Evolutionary conservation across 1,284 basidiomycete species (phyloP).

Genomic region (Cryptococcus neoformans): DNA sequence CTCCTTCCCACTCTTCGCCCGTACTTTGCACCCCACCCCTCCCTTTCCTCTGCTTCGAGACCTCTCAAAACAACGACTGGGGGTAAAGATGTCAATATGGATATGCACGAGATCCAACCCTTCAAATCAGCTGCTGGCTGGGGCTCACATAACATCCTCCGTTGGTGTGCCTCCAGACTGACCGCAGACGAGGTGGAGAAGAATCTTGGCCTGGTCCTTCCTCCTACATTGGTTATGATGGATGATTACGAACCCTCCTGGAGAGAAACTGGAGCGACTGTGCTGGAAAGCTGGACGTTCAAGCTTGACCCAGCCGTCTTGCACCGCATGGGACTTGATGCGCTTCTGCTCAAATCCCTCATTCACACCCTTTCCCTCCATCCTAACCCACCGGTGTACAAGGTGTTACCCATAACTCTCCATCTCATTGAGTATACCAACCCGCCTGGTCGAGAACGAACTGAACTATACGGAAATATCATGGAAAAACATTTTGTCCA

Average conservation of each 20-base stretch:
- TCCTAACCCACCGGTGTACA: slow-evolving; percentile 31
- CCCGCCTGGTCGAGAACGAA: background rate
- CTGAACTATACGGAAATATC: slow-evolving; percentile 29
- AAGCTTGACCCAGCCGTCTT: slow-evolving; percentile 23
- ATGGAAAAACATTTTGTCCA: slow-evolving; percentile 38
- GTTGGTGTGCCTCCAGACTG: slow-evolving; percentile 19
- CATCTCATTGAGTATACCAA: slow-evolving; percentile 14
- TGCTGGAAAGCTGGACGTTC: slow-evolving; percentile 32
- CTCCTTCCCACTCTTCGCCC: slow-evolving; percentile 19
- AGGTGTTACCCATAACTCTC: slow-evolving; percentile 28
- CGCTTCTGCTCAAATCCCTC: slow-evolving; percentile 32
- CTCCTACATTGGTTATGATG: slow-evolving; percentile 46
- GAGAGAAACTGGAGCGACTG: slow-evolving; percentile 32
- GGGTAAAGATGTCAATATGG: slow-evolving; percentile 24
- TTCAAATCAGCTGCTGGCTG: slow-evolving; percentile 32
- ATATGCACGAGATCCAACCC: slow-evolving; percentile 32
- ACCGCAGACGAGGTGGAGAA: slow-evolving; percentile 20
- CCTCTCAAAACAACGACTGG: slow-evolving; percentile 27
- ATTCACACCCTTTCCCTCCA: slow-evolving; percentile 43
- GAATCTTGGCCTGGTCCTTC: slow-evolving; percentile 39
- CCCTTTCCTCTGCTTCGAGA: slow-evolving; percentile 23
- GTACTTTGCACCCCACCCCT: slow-evolving; percentile 30
- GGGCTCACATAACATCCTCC: slow-evolving; percentile 35
- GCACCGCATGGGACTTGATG: slow-evolving; percentile 42
- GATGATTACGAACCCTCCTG: slow-evolving; percentile 48